These are phyloP conservation scores for Eutrema salsugineum DNA, from an alignment of 441 rosid genomes.

Conservation along the genomic window DNA sequence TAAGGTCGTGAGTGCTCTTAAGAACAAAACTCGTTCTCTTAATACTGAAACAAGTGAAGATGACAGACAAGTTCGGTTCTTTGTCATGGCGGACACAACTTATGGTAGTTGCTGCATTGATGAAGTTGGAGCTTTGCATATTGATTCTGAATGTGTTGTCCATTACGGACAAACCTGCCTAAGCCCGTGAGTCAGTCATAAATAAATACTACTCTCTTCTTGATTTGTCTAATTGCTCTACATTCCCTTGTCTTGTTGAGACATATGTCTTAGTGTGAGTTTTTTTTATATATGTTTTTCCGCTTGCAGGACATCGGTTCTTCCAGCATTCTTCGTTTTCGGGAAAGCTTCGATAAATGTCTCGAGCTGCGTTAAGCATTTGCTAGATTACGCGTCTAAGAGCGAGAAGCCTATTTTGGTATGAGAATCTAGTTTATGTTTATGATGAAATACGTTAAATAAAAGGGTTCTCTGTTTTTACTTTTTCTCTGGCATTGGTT, in stretches of 20 bases:
- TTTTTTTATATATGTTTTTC: background rate
- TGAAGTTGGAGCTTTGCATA: slow-evolving; percentile 86
- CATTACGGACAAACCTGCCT: slow-evolving; percentile 95
- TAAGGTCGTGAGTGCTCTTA: slow-evolving; percentile 50
- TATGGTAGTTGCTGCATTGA: slow-evolving; percentile 93
- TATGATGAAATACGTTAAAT: background rate
- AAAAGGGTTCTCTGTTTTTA: background rate
- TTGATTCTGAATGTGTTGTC: slow-evolving; percentile 72
- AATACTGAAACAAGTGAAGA: slow-evolving; percentile 27
- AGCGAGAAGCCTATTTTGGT: slow-evolving; percentile 64
- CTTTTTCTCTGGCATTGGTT: background rate
- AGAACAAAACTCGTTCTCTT: slow-evolving; percentile 37
- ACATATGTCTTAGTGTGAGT: background rate
- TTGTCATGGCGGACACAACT: slow-evolving; percentile 88
- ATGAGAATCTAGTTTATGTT: slow-evolving; percentile 15
- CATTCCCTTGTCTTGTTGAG: background rate
- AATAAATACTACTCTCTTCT: background rate
- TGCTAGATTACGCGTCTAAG: slow-evolving; percentile 34
- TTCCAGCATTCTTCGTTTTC: slow-evolving; percentile 80
- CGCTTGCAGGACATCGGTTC: slow-evolving; percentile 59
- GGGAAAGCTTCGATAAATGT: slow-evolving; percentile 62
- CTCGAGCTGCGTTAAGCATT: slow-evolving; percentile 44
- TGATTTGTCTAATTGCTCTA: background rate
- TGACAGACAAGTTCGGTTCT: slow-evolving; percentile 49
- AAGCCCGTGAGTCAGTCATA: slow-evolving; percentile 73